Percentiles rank a stretch among this genome's conserved stretches.
Conservation (phyloP, 495 filamentous ascomycete species). For the Oidiodendron maius region DNA sequence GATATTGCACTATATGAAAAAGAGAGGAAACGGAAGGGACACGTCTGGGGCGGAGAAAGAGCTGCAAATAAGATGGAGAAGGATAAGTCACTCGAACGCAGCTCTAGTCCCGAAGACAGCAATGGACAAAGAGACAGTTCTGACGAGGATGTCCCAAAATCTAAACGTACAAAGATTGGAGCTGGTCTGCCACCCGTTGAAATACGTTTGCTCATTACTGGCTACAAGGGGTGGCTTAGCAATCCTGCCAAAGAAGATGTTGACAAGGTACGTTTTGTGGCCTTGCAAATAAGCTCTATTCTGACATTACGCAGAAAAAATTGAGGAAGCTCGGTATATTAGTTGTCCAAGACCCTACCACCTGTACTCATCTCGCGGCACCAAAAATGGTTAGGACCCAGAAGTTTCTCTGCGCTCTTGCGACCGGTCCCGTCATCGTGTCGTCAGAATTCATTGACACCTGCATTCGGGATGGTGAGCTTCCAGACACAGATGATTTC, state of each 20-base stretch:
- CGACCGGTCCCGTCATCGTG: constrained; percentile 68
- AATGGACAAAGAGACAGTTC: constrained; percentile 47
- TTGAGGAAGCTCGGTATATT: constrained; percentile 79
- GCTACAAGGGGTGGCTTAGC: constrained; percentile 68
- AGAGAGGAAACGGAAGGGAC: constrained; percentile 77
- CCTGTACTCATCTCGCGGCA: constrained; percentile 81
- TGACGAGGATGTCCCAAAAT: constrained; percentile 41
- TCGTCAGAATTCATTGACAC: constrained; percentile 71
- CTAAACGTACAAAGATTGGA: constrained; percentile 36
- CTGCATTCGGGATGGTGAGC: constrained; percentile 54
- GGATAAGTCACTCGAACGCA: constrained; percentile 27
- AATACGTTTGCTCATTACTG: constrained; percentile 72
- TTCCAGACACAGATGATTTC: constrained; percentile 55
- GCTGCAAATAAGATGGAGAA: constrained; percentile 51
- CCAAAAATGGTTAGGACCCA: constrained; percentile 79
- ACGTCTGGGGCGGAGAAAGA: constrained; percentile 70
- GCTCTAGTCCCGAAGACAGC: constrained; percentile 23
- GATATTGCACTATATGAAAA: constrained; percentile 91
- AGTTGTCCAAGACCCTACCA: constrained; percentile 65
- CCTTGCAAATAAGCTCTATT: neutral
- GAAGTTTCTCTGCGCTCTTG: constrained; percentile 87
- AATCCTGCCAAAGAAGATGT: constrained; percentile 64
- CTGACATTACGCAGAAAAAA: constrained; percentile 51
- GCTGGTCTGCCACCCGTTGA: constrained; percentile 51
- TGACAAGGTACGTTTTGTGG: constrained; percentile 60